These are phyloP conservation scores for Rhodosporidiobolus odoratus DNA, from an alignment of 768 basidiomycete species.

Conservation along the genomic window DNA sequence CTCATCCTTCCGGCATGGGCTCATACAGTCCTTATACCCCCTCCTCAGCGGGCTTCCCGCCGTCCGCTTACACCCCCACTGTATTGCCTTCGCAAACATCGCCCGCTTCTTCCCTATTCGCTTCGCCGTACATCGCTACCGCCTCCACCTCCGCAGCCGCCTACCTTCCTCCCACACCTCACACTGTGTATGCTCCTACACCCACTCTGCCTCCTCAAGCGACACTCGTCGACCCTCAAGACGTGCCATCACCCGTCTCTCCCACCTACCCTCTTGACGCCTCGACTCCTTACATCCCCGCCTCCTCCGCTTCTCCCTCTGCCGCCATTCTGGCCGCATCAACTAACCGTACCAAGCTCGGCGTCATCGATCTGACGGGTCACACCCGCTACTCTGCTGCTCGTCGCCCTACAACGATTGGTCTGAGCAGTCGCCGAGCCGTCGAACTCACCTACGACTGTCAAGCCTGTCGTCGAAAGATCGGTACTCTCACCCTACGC, in stretches of 20 bases:
- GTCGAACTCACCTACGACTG: slow-evolving; percentile 25
- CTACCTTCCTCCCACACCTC: background rate
- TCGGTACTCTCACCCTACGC: slow-evolving; percentile 20
- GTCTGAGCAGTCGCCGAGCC: slow-evolving; percentile 3
- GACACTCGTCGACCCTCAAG: background rate
- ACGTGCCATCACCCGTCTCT: background rate
- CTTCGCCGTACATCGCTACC: background rate
- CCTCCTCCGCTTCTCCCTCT: background rate
- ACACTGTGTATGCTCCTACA: background rate
- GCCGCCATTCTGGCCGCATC: slow-evolving; percentile 10
- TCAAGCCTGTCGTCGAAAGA: slow-evolving; percentile 1
- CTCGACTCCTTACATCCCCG: slow-evolving; percentile 23
- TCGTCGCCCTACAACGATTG: background rate
- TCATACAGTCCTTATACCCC: background rate
- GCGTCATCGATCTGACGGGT: slow-evolving; percentile 24
- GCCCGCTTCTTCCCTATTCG: background rate
- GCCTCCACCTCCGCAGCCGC: background rate
- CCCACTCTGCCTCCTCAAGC: background rate
- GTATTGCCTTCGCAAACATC: background rate
- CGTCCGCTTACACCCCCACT: background rate
- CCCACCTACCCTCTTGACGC: slow-evolving; percentile 8
- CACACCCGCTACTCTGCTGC: background rate
- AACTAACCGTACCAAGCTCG: slow-evolving; percentile 10
- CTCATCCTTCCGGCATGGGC: background rate
- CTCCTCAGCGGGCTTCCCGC: background rate